Percentiles rank a stretch among this genome's conserved stretches.
Evolutionary conservation across 225 moss, liverwort and hornwort species (phyloP).

Genomic region (Polytrichum commune): DNA sequence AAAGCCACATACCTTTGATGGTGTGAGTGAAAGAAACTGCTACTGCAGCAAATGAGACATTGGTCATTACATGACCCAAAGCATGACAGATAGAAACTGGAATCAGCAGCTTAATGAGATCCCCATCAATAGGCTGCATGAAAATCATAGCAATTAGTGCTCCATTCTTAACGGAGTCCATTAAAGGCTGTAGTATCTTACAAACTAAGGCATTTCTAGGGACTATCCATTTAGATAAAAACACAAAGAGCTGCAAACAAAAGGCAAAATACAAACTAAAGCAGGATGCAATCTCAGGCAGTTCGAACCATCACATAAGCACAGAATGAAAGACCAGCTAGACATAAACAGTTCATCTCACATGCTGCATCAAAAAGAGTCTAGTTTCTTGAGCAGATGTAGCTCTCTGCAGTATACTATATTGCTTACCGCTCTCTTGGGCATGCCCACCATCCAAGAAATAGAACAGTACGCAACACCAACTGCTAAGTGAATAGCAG

Average conservation of each 20-base stretch:
- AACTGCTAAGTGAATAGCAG: slow-evolving; percentile 74
- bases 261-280: too few relatives aligned
- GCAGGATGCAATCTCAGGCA: too few relatives aligned
- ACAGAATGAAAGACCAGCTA: too few relatives aligned
- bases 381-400: background rate
- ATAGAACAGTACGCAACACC: slow-evolving; percentile 77
- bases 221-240: too few relatives aligned
- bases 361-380: background rate
- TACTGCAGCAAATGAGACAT: slow-evolving; percentile 93
- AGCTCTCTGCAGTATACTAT: background rate
- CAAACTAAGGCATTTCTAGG: too few relatives aligned
- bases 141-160: too few relatives aligned
- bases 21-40: slow-evolving; percentile 99
- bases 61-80: slow-evolving; percentile 92
- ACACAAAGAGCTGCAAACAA: too few relatives aligned
- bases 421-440: slow-evolving; percentile 76
- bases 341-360: too few relatives aligned
- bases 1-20: slow-evolving; percentile 55
- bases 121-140: slow-evolving; percentile 62
- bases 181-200: too few relatives aligned
- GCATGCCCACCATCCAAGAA: slow-evolving; percentile 67
- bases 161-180: too few relatives aligned
- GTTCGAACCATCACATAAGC: too few relatives aligned
- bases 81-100: slow-evolving; percentile 96
- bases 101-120: slow-evolving; percentile 56